Base-by-base conservation (phyloP, 371 early-diverging fungal species). In the Paraphysoderma sedebokerense region DNA sequence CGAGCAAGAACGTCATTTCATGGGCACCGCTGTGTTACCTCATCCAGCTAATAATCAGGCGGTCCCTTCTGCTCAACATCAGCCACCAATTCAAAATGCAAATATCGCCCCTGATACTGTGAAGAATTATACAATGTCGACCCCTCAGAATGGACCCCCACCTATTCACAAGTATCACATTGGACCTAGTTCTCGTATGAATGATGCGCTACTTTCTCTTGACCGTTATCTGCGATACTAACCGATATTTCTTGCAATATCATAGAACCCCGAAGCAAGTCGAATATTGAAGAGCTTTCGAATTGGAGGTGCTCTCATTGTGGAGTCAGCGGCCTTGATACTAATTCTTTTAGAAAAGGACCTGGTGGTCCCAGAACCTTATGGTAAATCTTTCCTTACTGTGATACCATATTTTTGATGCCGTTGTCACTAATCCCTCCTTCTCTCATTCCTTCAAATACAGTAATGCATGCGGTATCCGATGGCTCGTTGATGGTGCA, bases 401-500 rank as follows among this genome's bases (percentile, higher is more conserved):
- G 26, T 36, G 3, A 12, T 1, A n/a, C 23, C 2, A 9, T 13
- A 26, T 35, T 22, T 19, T 37, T 22, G 17, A 36, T 37, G 35
- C 23, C 37, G n/a, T 30, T 35, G 26, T 1, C 15, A 11, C 34
- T 32, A 12, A 37, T 19, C 41, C n/a, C 15, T 26, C 22, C 12
- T 19, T 48, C 4, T 51, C 64, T 44, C 65, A 72, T 54, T 64
- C 76, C 0, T 52, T 73, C 30, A 76, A 3, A 13, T 6, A 9
- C 12, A 39, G 68, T 52, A 75, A 76, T 47, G 70, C 70, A 11
- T 76, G 76, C 47, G 76, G 76, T 1, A 57, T 76, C 27, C 55
- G 61, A 6, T 76, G 63, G 63, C 50, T 62, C 41, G 58, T 66
- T 20, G 66, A 70, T 40, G 66, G 61, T 11, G 50, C 50, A 17